Evolutionary conservation across 108 stramenopile species (phyloP).

Genomic region (Craspedostauros australis): DNA sequence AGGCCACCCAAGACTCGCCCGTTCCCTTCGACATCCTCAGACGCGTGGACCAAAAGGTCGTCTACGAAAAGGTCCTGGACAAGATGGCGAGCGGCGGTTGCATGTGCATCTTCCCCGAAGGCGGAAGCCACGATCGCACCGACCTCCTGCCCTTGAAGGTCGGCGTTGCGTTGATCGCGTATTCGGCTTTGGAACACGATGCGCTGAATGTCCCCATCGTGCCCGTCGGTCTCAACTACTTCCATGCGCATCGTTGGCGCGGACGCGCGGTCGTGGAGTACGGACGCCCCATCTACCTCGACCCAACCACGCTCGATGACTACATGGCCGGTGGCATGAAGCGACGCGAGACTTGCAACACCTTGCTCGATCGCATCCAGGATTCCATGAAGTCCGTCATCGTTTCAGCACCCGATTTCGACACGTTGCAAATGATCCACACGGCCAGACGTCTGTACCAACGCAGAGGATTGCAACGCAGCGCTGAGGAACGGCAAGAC

Average conservation of each 20-base stretch:
- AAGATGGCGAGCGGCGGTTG: slow-evolving; percentile 68
- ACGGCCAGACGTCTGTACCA: slow-evolving; percentile 89
- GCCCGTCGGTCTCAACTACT: slow-evolving; percentile 97
- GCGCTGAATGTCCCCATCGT: slow-evolving; percentile 91
- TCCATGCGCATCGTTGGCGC: slow-evolving; percentile 89
- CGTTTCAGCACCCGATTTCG: slow-evolving; percentile 93
- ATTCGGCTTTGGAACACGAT: slow-evolving; percentile 85
- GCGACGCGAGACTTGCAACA: slow-evolving; percentile 76
- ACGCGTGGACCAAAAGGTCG: slow-evolving; percentile 77
- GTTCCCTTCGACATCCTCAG: slow-evolving; percentile 78
- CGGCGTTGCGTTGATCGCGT: slow-evolving; percentile 96
- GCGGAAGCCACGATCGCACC: slow-evolving; percentile 96
- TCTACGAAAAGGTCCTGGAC: slow-evolving; percentile 81
- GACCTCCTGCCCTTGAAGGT: slow-evolving; percentile 97
- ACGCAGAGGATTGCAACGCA: slow-evolving; percentile 35
- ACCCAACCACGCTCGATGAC: slow-evolving; percentile 54
- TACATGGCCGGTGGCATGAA: slow-evolving; percentile 63
- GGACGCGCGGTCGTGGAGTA: slow-evolving; percentile 86
- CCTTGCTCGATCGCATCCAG: slow-evolving; percentile 73
- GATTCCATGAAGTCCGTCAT: slow-evolving; percentile 92
- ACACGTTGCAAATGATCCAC: slow-evolving; percentile 87
- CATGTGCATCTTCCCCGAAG: slow-evolving; percentile 97
- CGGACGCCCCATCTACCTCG: slow-evolving; percentile 74
- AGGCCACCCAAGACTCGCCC: slow-evolving; percentile 1
- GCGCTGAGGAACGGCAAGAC: slow-evolving; percentile 89